phyloP scores from a whole-genome alignment of 2,329 filamentous ascomycete genomes.

The Curvularia lunata region DNA sequence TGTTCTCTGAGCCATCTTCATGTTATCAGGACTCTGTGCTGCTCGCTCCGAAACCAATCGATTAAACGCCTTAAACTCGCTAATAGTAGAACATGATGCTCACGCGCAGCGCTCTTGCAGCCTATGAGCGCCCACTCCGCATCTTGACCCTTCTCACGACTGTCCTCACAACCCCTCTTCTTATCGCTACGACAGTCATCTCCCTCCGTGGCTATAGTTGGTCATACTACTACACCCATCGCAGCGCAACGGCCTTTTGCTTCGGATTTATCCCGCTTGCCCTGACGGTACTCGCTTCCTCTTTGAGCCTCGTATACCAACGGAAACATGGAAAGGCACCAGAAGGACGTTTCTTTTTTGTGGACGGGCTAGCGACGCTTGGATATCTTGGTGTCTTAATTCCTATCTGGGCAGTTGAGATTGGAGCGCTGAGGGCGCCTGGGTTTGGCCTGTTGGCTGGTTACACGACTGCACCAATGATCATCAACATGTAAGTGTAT shows the following conservation, averaged over 20 bases:
- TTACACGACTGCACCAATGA: slow-evolving; percentile 27
- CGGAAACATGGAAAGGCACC: slow-evolving; percentile 10
- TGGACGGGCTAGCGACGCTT: slow-evolving; percentile 13
- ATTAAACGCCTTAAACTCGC: no score
- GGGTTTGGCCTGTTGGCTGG: slow-evolving; percentile 22
- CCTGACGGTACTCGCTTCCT: slow-evolving; percentile 17
- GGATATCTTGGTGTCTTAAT: slow-evolving; percentile 20
- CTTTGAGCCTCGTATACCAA: slow-evolving; percentile 5
- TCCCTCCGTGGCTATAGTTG: slow-evolving; percentile 2
- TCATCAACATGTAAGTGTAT: slow-evolving; percentile 28
- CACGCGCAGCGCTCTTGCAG: neutral
- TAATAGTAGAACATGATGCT: neutral
- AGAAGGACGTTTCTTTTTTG: slow-evolving; percentile 6
- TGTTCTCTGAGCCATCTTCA: neutral
- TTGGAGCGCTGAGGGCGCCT: neutral
- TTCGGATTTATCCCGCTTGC: slow-evolving; percentile 27
- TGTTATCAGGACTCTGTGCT: neutral
- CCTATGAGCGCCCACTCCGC: slow-evolving; percentile 21
- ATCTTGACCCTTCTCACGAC: slow-evolving; percentile 13
- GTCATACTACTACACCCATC: slow-evolving; percentile 1
- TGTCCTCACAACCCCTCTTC: slow-evolving; percentile 20
- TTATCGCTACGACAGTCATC: slow-evolving; percentile 20
- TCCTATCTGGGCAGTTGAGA: slow-evolving; percentile 22
- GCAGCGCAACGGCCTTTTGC: slow-evolving; percentile 15
- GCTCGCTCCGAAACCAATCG: neutral